These are phyloP conservation scores for Lyophyllum atratum DNA, from an alignment of 768 basidiomycete species.

Conservation along the genomic window DNA sequence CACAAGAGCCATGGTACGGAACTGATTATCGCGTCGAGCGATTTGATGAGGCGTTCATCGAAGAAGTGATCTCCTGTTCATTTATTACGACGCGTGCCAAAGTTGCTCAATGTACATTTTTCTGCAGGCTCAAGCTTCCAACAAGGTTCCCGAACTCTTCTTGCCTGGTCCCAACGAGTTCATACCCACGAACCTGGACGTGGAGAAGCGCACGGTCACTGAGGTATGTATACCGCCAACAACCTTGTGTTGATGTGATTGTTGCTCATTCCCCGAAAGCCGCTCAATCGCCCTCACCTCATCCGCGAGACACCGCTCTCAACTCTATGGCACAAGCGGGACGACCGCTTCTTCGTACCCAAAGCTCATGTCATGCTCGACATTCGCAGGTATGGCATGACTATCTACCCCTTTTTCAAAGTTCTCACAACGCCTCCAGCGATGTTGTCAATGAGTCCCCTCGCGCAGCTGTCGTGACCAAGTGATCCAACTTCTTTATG, in stretches of 20 bases:
- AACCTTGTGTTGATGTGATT: background rate
- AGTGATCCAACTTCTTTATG: constrained; percentile 38
- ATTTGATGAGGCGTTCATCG: constrained; percentile 63
- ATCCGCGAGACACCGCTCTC: constrained; percentile 72
- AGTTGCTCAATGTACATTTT: background rate
- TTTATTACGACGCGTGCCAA: background rate
- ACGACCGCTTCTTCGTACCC: constrained; percentile 95
- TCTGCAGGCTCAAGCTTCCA: constrained; percentile 60
- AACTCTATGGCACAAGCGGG: constrained; percentile 94
- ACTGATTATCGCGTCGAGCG: constrained; percentile 82
- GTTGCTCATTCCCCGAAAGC: constrained; percentile 43
- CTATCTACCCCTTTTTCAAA: background rate
- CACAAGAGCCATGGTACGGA: constrained; percentile 89
- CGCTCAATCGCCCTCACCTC: constrained; percentile 71
- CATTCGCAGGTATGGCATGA: constrained; percentile 62
- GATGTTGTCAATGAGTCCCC: constrained; percentile 63
- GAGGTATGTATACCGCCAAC: constrained; percentile 46
- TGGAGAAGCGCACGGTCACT: constrained; percentile 70
- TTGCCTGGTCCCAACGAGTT: constrained; percentile 89
- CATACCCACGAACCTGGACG: constrained; percentile 83
- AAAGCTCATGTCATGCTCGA: constrained; percentile 79
- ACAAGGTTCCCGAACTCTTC: constrained; percentile 66
- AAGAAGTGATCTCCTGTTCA: constrained; percentile 38
- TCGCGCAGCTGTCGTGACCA: constrained; percentile 70
- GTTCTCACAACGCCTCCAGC: constrained; percentile 32